Percentiles rank a stretch among this genome's conserved stretches.
Evolutionary conservation across 1,284 basidiomycete genomes (phyloP).

Genomic region (Exsudoporus floridanus): DNA sequence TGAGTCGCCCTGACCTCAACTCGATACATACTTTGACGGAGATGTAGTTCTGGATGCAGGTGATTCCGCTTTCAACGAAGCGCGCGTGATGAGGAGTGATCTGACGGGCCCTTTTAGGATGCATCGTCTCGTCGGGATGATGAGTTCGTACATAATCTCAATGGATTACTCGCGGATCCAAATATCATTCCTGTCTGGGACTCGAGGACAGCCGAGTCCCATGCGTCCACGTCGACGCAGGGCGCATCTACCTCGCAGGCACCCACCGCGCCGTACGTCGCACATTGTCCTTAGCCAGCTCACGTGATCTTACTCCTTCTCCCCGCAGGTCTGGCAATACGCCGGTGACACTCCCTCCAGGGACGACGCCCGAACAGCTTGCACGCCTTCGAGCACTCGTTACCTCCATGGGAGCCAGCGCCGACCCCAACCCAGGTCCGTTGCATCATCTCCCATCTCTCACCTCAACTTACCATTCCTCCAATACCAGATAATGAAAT

Average conservation of each 20-base stretch:
- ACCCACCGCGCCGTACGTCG: slow-evolving; percentile 21
- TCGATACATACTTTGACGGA: slow-evolving; percentile 6
- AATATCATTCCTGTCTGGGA: slow-evolving; percentile 61
- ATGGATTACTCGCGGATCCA: slow-evolving; percentile 64
- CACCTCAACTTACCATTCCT: not conserved
- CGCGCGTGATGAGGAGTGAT: not conserved
- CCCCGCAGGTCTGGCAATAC: slow-evolving; percentile 5
- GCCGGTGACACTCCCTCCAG: slow-evolving; percentile 6
- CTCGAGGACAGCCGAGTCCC: slow-evolving; percentile 24
- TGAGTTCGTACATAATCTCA: slow-evolving; percentile 69
- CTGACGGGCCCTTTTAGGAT: slow-evolving; percentile 46
- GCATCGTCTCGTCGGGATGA: slow-evolving; percentile 64
- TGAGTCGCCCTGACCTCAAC: slow-evolving; percentile 40
- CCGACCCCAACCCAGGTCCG: slow-evolving; percentile 17
- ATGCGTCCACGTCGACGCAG: slow-evolving; percentile 42
- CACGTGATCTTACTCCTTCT: not conserved
- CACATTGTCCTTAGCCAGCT: not conserved
- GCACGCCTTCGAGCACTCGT: slow-evolving; percentile 48
- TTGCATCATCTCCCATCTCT: slow-evolving; percentile 18
- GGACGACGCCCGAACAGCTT: slow-evolving; percentile 55
- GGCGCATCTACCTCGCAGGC: slow-evolving; percentile 35
- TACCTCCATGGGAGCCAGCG: slow-evolving; percentile 37
- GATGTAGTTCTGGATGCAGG: slow-evolving; percentile 80
- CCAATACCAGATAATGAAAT: slow-evolving; percentile 43
- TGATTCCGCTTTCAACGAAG: slow-evolving; percentile 28